Percentiles rank a stretch among this genome's conserved stretches.
phyloP scores from a whole-genome alignment of 116 monocot species.

The Phalaenopsis hybrid region DNA sequence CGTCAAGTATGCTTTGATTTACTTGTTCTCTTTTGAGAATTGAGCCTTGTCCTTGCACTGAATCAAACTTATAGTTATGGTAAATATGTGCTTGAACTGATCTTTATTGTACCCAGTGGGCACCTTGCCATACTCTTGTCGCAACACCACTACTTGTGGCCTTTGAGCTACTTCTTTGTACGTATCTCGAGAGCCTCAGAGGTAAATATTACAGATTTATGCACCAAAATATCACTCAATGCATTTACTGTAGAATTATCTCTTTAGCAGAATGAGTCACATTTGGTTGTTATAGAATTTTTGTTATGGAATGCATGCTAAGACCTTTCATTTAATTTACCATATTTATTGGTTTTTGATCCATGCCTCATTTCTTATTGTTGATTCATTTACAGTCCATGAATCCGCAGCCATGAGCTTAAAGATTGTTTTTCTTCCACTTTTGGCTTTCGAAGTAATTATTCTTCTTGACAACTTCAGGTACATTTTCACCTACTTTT shows the following conservation, averaged over 20 bases:
- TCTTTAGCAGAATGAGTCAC: neutral
- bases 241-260: neutral
- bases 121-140: conserved; percentile 86
- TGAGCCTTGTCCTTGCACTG: neutral
- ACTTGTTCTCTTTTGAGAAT: conserved; percentile 5
- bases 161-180: conserved; percentile 92
- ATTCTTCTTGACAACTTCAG: conserved; percentile 94
- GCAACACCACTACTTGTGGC: conserved; percentile 80
- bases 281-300: neutral
- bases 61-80: neutral
- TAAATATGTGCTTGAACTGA: conserved; percentile 1
- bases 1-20: conserved; percentile 59
- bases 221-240: neutral
- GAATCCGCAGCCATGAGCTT: conserved; percentile 41
- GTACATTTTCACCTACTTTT: conserved; percentile 40
- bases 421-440: conserved; percentile 93
- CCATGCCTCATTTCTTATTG: conserved; percentile 12
- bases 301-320: neutral
- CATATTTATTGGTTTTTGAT: neutral
- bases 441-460: conserved; percentile 70
- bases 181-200: conserved; percentile 61
- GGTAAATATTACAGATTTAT: conserved; percentile 34
- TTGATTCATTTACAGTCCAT: conserved; percentile 36
- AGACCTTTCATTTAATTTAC: neutral
- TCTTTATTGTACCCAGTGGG: conserved; percentile 52